Conservation (phyloP, 192 early-diverging fungal species). For the Allomyces javanicus region DNA sequence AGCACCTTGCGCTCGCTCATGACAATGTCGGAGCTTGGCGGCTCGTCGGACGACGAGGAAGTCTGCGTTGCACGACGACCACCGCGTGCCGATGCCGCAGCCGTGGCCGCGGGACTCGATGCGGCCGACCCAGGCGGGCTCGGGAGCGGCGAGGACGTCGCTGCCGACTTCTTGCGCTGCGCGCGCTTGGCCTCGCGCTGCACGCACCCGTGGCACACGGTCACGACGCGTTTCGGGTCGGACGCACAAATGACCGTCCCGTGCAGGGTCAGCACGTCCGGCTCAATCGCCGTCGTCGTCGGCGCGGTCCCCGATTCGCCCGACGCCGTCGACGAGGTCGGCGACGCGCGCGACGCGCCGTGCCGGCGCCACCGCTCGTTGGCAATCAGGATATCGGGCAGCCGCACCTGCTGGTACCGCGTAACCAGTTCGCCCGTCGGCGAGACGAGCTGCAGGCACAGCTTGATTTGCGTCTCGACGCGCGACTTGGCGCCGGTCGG, state of each 20-base stretch:
- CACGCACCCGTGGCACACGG: not conserved
- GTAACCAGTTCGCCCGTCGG: constrained; percentile 6
- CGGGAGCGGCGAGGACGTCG: not conserved
- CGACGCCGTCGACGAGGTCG: not conserved
- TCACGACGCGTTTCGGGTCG: not conserved
- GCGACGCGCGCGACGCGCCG: not conserved
- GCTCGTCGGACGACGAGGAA: not conserved
- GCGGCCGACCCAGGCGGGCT: not conserved
- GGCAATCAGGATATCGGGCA: constrained; percentile 60
- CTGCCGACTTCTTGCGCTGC: not conserved
- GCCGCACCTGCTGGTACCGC: not conserved
- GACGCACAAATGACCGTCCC: not conserved
- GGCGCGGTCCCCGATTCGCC: too few species aligned
- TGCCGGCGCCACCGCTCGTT: constrained; percentile 20
- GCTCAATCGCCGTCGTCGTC: not conserved
- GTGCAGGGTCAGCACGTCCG: not conserved
- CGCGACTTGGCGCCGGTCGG: constrained; percentile 38
- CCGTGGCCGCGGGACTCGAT: not conserved
- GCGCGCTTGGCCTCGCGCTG: not conserved
- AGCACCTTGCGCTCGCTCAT: constrained; percentile 36
- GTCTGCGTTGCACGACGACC: not conserved
- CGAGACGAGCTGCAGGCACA: constrained; percentile 64
- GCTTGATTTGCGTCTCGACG: constrained; percentile 90
- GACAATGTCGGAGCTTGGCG: not conserved
- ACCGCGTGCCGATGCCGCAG: not conserved